These are phyloP conservation scores for Dalbergia cultrata DNA, from an alignment of 306 rosid genomes.

Conservation along the genomic window DNA sequence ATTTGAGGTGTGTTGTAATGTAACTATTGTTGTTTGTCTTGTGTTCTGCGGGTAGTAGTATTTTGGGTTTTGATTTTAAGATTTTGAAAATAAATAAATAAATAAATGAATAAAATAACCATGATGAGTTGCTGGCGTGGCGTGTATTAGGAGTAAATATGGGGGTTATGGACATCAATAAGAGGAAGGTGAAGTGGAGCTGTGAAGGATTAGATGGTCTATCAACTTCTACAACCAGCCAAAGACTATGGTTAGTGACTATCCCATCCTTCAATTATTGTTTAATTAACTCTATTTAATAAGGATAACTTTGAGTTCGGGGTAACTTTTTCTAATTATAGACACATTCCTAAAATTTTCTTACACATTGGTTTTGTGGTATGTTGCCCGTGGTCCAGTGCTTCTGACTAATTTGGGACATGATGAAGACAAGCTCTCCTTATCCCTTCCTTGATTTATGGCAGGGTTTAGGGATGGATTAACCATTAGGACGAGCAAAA, in stretches of 20 bases:
- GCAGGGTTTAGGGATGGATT: conserved; percentile 44
- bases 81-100: neutral
- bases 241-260: neutral
- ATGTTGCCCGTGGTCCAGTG: neutral
- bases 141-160: conserved; percentile 52
- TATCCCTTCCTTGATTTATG: conserved; percentile 49
- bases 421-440: conserved; percentile 20
- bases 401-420: conserved; percentile 19
- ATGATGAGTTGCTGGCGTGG: conserved; percentile 35
- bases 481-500: neutral
- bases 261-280: conserved; percentile 41
- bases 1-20: conserved; percentile 29
- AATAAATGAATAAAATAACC: too few relatives aligned
- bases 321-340: neutral
- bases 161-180: conserved; percentile 37
- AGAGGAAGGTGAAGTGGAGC: conserved; percentile 53
- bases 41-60: neutral
- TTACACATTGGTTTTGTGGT: conserved; percentile 28
- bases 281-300: conserved; percentile 6
- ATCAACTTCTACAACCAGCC: conserved; percentile 52
- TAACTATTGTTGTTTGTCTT: neutral
- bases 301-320: neutral
- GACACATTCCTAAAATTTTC: conserved; percentile 19
- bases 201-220: conserved; percentile 48
- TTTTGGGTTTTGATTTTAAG: conserved; percentile 20